Evolutionary conservation across 2,329 filamentous ascomycete genomes (phyloP), one percentile per base, ranked within the genome.

Genomic region (Microdochium bolleyi): DNA sequence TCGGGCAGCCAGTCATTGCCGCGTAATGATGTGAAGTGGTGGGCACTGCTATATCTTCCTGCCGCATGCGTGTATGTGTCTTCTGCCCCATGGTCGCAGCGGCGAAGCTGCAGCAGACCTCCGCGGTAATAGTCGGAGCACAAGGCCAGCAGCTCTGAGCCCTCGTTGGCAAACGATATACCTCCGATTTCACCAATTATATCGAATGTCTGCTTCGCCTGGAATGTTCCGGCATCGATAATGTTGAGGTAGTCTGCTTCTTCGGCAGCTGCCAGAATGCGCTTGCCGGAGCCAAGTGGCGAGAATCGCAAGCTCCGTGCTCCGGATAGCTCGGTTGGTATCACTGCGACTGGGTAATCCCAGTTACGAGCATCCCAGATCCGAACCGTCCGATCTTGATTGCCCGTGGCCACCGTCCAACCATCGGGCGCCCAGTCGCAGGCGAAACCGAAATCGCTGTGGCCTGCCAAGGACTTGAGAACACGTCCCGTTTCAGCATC

Each of bases 341-440:
- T 71, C 11, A 78, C 78, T 19, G 73, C 72, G 9, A 86, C 59
- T 0, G 80, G 74, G 2, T 58, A 68, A 50, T 73, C 75, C 84
- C 86, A 89, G 52, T 79, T 82, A 9, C 88, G 79, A 8, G 87
- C 85, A 64, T 92, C 88, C 83, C 86, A 92, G 49, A 92, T 82
- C 57, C 84, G 82, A 58, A 92, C 77, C 25, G 76, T 78, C 64
- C 79, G 85, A 66, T 92, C 88, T 66, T 92, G 88, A 56, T 85
- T 86, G 22, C 84, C 88, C 0, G 88, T 92, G 13, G 88, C 88
- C 21, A 92, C 78, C 13, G 84, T 85, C 71, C 84, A 83, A 30
- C 87, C 88, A 63, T 92, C 85, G 51, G 87, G 83, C 19, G 87
- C 85, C 88, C 88, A 92, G 58, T 86, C 88, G 61, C 86, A 90